Percentiles rank a stretch among this genome's conserved stretches.
Evolutionary conservation across 2,329 filamentous ascomycete genomes (phyloP).

Genomic region (Aspergillus sp.): DNA sequence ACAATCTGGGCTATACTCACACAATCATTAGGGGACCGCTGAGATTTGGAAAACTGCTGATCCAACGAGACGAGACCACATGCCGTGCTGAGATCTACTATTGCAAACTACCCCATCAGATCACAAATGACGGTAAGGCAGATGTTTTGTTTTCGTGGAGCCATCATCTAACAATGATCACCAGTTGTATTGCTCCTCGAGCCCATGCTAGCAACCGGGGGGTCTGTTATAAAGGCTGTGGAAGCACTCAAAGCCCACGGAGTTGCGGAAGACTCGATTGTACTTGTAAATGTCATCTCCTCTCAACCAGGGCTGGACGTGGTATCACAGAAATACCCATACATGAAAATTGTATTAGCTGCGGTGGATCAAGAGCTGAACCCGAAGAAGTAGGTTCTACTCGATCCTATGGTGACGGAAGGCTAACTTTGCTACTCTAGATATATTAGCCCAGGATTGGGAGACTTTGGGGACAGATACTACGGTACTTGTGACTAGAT

Average conservation of each 20-base stretch:
- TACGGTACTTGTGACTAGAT: constrained; percentile 16
- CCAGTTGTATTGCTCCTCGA: constrained; percentile 17
- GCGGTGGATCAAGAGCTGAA: constrained; percentile 17
- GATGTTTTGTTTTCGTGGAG: neutral
- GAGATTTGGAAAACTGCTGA: constrained; percentile 33
- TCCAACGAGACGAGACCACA: constrained; percentile 32
- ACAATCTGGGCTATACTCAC: neutral
- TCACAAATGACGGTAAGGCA: constrained; percentile 17
- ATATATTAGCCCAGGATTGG: constrained; percentile 35
- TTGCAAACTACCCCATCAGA: constrained; percentile 26
- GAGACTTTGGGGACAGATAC: constrained; percentile 38
- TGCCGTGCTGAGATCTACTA: constrained; percentile 27
- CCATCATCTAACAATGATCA: neutral
- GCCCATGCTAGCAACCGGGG: constrained; percentile 19
- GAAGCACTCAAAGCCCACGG: constrained; percentile 10
- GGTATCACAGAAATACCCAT: constrained; percentile 19
- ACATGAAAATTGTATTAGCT: constrained; percentile 20
- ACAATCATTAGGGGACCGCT: constrained; percentile 18
- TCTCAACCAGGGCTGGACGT: constrained; percentile 21
- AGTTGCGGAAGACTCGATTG: constrained; percentile 23
- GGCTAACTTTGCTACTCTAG: constrained; percentile 13
- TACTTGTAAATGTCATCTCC: constrained; percentile 29
- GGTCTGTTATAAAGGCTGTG: constrained; percentile 16
- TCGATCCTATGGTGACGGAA: too few species aligned
- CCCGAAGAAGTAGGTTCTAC: constrained; percentile 12